phyloP scores from a whole-genome alignment of 1,284 basidiomycete species.

The Fomitopsis pinicola region DNA sequence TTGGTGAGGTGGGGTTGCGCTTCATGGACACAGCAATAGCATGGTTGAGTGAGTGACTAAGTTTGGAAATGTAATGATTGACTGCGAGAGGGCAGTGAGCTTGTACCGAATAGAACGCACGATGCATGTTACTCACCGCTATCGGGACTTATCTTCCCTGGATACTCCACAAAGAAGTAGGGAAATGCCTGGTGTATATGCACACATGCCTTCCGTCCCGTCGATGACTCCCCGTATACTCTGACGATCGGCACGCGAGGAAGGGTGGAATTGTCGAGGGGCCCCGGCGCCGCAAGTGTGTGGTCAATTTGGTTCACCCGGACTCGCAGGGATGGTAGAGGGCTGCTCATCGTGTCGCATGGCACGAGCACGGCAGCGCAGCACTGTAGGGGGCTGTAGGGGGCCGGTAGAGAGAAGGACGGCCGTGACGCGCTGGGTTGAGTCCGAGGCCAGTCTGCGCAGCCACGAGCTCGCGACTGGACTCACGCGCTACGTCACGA shows the following conservation, averaged over 20 bases:
- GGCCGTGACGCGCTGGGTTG: not conserved
- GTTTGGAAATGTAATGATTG: conserved; percentile 58
- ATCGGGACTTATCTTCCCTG: conserved; percentile 49
- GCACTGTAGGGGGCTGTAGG: not conserved
- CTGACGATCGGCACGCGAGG: conserved; percentile 76
- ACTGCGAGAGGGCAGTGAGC: conserved; percentile 38
- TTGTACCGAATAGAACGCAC: not conserved
- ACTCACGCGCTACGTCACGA: not conserved
- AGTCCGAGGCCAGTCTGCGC: not conserved
- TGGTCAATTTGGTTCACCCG: conserved; percentile 70
- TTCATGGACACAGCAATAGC: conserved; percentile 73
- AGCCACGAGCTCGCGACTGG: not conserved
- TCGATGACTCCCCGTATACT: conserved; percentile 83
- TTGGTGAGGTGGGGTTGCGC: conserved; percentile 51
- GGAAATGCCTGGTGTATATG: conserved; percentile 90
- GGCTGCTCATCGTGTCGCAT: conserved; percentile 19
- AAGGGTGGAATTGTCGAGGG: conserved; percentile 60
- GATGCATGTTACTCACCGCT: conserved; percentile 31
- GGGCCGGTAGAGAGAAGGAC: not conserved
- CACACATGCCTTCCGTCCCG: conserved; percentile 77
- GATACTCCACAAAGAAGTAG: conserved; percentile 75
- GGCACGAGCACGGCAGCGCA: not conserved
- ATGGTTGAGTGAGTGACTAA: conserved; percentile 73
- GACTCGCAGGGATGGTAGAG: conserved; percentile 40
- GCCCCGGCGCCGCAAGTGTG: conserved; percentile 47